Conservation (phyloP, 2,329 filamentous ascomycete species). For the Cercospora sp. region DNA sequence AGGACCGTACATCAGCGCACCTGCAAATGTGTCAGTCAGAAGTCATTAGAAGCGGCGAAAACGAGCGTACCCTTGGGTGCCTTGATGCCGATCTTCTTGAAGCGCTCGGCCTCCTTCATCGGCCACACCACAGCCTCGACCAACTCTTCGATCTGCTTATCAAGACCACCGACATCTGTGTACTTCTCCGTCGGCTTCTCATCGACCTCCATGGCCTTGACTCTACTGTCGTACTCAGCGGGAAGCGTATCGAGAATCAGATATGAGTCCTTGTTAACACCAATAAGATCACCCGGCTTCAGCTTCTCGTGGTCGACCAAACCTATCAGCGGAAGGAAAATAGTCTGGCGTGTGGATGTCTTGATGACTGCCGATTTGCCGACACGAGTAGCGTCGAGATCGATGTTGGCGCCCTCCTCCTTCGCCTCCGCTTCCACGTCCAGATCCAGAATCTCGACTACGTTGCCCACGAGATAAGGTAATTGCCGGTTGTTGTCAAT, state of each 20-base stretch:
- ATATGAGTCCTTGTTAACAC: conserved; percentile 99
- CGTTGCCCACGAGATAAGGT: conserved; percentile 96
- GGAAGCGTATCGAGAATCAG: conserved; percentile 94
- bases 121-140: conserved; percentile 99
- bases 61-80: conserved; percentile 78
- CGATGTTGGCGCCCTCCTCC: conserved; percentile 98
- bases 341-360: conserved; percentile 96
- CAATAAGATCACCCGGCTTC: conserved; percentile 94
- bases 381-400: conserved; percentile 91
- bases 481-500: conserved; percentile 99
- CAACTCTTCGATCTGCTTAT: conserved; percentile 98
- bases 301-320: conserved; percentile 93
- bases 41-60: not conserved
- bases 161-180: conserved; percentile 92
- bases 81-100: conserved; percentile 99
- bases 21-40: conserved; percentile 49
- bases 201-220: conserved; percentile 99
- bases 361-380: conserved; percentile 99
- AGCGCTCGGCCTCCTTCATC: conserved; percentile 98
- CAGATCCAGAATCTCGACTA: conserved; percentile 93
- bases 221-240: conserved; percentile 96
- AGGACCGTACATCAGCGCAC: conserved; percentile 96
- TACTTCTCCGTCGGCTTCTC: conserved; percentile 99
- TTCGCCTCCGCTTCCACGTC: conserved; percentile 94
- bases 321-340: conserved; percentile 95